Conservation (phyloP, 352 stramenopile species). For the Phytopythium litorale region DNA sequence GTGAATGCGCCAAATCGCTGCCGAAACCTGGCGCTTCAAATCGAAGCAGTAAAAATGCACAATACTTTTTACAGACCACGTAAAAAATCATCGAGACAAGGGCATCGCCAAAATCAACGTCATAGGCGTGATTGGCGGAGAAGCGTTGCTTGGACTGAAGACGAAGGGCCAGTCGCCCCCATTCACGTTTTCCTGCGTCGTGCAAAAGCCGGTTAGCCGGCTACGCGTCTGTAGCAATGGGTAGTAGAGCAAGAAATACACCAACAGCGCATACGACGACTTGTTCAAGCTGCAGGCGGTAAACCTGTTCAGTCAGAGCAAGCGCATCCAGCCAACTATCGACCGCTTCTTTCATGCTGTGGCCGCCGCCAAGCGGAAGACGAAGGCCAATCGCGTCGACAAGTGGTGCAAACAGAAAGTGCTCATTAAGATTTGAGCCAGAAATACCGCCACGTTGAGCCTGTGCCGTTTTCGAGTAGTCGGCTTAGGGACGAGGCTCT, state of each 20-base stretch:
- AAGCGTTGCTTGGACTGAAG: no score
- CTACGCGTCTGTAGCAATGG: background rate
- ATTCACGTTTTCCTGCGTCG: no score
- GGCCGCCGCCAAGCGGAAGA: background rate
- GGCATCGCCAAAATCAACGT: no score
- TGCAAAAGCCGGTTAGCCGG: background rate
- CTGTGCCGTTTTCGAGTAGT: background rate
- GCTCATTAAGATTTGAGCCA: background rate
- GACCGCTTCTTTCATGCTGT: background rate
- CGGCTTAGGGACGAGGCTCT: background rate
- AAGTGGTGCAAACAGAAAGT: background rate
- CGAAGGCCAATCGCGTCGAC: background rate
- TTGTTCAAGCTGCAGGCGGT: no score
- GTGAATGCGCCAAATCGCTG: no score
- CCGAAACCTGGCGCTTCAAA: no score
- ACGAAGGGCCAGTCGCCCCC: no score
- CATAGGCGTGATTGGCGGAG: no score
- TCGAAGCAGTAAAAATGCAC: no score
- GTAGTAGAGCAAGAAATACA: background rate
- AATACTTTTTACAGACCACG: no score
- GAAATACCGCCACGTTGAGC: background rate
- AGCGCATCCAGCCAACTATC: background rate
- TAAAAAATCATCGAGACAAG: no score
- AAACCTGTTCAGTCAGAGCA: background rate
- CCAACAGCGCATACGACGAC: background rate